phyloP scores from a whole-genome alignment of 495 filamentous ascomycete species.

The Hypoxylon rickii region DNA sequence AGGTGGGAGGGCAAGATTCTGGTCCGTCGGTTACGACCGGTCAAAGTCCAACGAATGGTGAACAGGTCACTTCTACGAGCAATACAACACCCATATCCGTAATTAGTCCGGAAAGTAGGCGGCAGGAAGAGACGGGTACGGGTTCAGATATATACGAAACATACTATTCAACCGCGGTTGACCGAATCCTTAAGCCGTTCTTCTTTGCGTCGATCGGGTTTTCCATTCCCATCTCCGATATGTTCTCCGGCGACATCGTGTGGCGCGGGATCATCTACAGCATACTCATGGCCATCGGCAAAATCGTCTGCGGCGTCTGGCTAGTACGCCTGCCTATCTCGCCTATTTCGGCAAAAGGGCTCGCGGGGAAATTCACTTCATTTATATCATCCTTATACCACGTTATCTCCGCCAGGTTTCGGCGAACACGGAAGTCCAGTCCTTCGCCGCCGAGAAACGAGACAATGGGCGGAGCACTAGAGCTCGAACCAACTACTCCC shows the following conservation, averaged over 20 bases:
- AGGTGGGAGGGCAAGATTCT: background rate
- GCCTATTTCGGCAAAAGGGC: background rate
- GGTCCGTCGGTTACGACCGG: background rate
- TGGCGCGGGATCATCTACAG: slow-evolving; percentile 77
- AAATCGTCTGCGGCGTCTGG: slow-evolving; percentile 66
- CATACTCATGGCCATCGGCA: slow-evolving; percentile 69
- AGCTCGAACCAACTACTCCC: background rate
- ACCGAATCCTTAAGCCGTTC: slow-evolving; percentile 66
- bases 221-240: slow-evolving; percentile 71
- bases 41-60: background rate
- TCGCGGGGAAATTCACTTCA: background rate
- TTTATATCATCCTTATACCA: slow-evolving; percentile 12
- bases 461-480: background rate
- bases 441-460: background rate
- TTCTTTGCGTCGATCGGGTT: slow-evolving; percentile 87
- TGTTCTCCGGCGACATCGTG: slow-evolving; percentile 65
- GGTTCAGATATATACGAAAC: slow-evolving; percentile 55
- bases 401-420: slow-evolving; percentile 4
- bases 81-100: background rate
- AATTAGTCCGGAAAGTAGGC: background rate
- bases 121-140: slow-evolving; percentile 14
- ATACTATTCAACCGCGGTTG: slow-evolving; percentile 58
- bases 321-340: slow-evolving; percentile 55
- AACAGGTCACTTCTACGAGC: background rate
- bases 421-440: background rate